phyloP scores from a whole-genome alignment of 1,284 basidiomycete species.

The Chondrostereum purpureum region DNA sequence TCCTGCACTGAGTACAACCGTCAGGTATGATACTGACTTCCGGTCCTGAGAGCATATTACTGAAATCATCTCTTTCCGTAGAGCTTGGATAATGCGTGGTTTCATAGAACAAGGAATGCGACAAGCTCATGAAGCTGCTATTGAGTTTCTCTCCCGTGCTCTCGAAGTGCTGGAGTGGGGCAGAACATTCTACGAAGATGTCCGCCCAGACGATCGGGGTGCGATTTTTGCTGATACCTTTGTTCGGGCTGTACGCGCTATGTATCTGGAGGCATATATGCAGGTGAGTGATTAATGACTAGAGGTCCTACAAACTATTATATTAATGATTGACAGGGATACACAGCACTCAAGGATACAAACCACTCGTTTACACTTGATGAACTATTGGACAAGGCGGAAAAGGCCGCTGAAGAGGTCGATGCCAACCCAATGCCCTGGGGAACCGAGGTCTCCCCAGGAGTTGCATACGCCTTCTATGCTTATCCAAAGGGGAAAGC shows the following conservation, averaged over 20 bases:
- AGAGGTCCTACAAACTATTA: too few species aligned
- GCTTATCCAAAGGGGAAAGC: not conserved
- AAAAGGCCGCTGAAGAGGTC: not conserved
- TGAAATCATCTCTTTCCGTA: too few species aligned
- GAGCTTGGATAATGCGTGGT: conserved; percentile 26
- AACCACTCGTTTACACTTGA: not conserved
- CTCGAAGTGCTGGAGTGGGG: conserved; percentile 21
- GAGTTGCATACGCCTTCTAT: not conserved
- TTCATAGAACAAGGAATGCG: conserved; percentile 13
- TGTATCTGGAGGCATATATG: not conserved
- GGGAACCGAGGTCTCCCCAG: not conserved
- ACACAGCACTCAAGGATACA: not conserved
- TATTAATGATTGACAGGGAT: too few species aligned
- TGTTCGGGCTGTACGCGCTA: not conserved
- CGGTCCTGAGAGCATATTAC: too few species aligned
- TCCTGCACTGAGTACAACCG: not conserved
- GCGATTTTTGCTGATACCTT: not conserved
- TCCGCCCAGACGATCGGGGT: conserved; percentile 8
- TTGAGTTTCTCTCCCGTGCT: conserved; percentile 16
- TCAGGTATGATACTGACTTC: too few species aligned
- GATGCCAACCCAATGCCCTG: not conserved
- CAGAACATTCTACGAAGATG: conserved; percentile 18
- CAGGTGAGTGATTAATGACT: not conserved
- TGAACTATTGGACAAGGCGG: not conserved
- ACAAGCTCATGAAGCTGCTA: conserved; percentile 9